These are phyloP conservation scores for Piloderma croceum DNA, from an alignment of 768 basidiomycete genomes.

Conservation along the genomic window DNA sequence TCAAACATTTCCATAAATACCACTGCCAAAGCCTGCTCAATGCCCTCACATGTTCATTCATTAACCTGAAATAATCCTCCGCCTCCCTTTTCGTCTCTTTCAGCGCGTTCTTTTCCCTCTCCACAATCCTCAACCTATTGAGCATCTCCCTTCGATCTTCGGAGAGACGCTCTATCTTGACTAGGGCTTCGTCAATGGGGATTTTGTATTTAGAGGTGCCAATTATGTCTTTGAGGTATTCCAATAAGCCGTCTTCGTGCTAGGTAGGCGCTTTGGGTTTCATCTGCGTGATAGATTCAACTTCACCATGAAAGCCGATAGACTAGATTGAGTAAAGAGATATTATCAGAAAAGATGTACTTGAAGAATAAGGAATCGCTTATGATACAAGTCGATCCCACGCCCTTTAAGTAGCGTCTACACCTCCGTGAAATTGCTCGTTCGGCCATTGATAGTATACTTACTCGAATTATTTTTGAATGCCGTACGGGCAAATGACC, in stretches of 20 bases:
- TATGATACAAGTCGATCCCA: constrained; percentile 96
- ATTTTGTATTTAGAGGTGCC: constrained; percentile 89
- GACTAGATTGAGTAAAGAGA: too few relatives aligned
- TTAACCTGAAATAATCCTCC: constrained; percentile 74
- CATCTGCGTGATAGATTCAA: constrained; percentile 98
- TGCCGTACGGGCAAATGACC: constrained; percentile 80
- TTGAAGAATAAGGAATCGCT: constrained; percentile 96
- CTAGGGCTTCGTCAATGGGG: constrained; percentile 78
- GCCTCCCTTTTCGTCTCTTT: constrained; percentile 90
- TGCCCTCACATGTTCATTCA: constrained; percentile 74
- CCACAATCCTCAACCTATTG: constrained; percentile 83
- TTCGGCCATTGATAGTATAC: constrained; percentile 82
- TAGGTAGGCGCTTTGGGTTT: constrained; percentile 91
- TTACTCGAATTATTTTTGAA: constrained; percentile 85
- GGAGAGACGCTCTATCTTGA: constrained; percentile 74
- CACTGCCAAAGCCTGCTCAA: constrained; percentile 78
- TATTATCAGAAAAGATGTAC: too few relatives aligned
- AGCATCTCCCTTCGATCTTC: constrained; percentile 82
- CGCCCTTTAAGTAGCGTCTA: constrained; percentile 83
- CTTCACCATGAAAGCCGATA: constrained; percentile 84
- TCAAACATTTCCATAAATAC: constrained; percentile 66
- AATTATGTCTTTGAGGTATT: constrained; percentile 98
- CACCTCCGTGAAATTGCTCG: constrained; percentile 82
- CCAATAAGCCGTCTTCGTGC: constrained; percentile 93
- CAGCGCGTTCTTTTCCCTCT: constrained; percentile 81